phyloP scores from a whole-genome alignment of 345 rosid genomes.

The Brassica rapa region DNA sequence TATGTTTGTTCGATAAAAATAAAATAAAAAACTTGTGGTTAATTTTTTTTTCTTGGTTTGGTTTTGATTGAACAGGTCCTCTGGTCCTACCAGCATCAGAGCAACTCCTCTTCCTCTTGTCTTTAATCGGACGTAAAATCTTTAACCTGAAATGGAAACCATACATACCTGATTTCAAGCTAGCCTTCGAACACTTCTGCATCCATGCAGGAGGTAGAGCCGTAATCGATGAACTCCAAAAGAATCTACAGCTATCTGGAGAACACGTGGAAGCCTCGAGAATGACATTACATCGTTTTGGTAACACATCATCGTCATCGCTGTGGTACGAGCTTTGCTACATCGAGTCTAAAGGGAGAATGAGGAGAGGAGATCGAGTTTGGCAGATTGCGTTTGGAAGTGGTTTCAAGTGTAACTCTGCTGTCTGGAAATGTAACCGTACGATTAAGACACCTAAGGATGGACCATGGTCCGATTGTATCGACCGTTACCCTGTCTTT shows the following conservation, averaged over 20 bases:
- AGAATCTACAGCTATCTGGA: constrained; percentile 66
- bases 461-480: constrained; percentile 79
- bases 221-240: constrained; percentile 76
- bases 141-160: constrained; percentile 69
- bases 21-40: too few relatives aligned
- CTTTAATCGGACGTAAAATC: constrained; percentile 66
- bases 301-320: constrained; percentile 90
- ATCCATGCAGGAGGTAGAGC: constrained; percentile 94
- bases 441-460: constrained; percentile 55
- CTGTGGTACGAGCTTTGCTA: constrained; percentile 79
- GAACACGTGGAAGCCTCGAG: constrained; percentile 84
- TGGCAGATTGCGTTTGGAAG: constrained; percentile 95
- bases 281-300: constrained; percentile 82
- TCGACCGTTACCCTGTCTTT: constrained; percentile 67
- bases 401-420: constrained; percentile 92
- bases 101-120: constrained; percentile 60
- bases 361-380: constrained; percentile 63
- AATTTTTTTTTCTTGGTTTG: background rate
- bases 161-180: constrained; percentile 81
- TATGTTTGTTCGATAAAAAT: too few relatives aligned
- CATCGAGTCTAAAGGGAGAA: constrained; percentile 76
- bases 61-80: constrained; percentile 42
- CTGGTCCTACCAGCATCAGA: constrained; percentile 78
- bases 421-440: constrained; percentile 84
- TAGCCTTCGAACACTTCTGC: constrained; percentile 90